Conservation (phyloP, 345 rosid genomes). For the Citrus glauca region DNA sequence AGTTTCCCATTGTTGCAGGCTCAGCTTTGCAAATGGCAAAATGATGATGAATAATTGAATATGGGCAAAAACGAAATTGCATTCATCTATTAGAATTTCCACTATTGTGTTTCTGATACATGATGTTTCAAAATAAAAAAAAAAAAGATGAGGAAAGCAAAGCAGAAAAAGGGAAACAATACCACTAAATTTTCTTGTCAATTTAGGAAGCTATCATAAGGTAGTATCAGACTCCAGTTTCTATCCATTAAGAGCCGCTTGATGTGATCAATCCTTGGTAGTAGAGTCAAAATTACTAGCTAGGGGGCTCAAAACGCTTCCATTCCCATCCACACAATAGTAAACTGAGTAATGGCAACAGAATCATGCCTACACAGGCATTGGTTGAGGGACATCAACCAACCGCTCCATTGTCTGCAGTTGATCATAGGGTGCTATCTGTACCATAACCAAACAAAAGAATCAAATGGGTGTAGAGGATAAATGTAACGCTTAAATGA, state of each 20-base stretch:
- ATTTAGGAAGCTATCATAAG: background rate
- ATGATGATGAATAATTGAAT: background rate
- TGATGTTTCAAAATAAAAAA: too few species aligned
- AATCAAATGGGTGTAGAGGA: background rate
- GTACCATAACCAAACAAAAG: constrained; percentile 12
- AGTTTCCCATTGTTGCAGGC: background rate
- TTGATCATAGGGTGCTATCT: constrained; percentile 99
- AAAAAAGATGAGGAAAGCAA: too few species aligned
- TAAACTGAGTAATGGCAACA: background rate
- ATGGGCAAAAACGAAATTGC: background rate
- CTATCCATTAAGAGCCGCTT: background rate
- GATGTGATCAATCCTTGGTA: constrained; percentile 1
- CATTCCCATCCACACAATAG: background rate
- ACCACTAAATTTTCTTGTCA: background rate
- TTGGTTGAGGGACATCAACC: constrained; percentile 52
- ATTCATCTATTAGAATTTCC: background rate
- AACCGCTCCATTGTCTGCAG: constrained; percentile 71
- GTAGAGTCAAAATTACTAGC: background rate
- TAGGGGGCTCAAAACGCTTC: background rate
- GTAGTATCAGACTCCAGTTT: background rate
- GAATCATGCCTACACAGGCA: constrained; percentile 15
- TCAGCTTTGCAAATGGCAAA: background rate
- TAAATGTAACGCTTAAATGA: background rate
- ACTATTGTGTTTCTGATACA: background rate
- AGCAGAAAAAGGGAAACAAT: too few species aligned